Evolutionary conservation across 108 stramenopile species (phyloP), one percentile per base, ranked within the genome.

Genomic region (Pseudonitzschia delicatissima): DNA sequence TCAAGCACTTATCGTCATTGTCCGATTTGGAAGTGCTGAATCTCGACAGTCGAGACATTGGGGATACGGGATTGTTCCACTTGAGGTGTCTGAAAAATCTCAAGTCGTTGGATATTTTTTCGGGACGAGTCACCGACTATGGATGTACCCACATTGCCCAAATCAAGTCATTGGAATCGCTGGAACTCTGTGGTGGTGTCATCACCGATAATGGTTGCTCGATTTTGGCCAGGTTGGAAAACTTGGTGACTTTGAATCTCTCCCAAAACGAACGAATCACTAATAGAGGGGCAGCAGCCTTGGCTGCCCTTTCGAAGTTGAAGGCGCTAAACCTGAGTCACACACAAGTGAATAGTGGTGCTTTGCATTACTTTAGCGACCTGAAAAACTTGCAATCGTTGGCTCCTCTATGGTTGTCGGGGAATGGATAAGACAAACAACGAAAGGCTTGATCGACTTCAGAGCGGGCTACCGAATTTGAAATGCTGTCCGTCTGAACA

Each of bases 261-360:
- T 87, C 92, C 20, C 89, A 93, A 62, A 93, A 93, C 55, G 86
- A 87, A 53, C 67, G 82, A 23, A 93, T 93, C 34, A 87, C 89
- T 2, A 89, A 93, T 63, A 79, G 84, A 2, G 92, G 92, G 15
- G 89, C 87, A 4, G 83, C 86, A 25, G 64, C 83, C 27, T 62
- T 93, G 28, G 86, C 86, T 7, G 78, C 84, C 8, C 78, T 93
- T 0, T 67, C 74, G 47, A 88, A 90, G 17, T 78, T 93, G 36
- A 88, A 86, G 75, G 76, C 82, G 34, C 62, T 93, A 67, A 93
- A 93, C 68, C 65, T 93, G 13, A 86, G 84, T 67, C 81, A 91
- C 48, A 93, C 92, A 20, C 48, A 80, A 62, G 86, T 93, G 31
- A 88, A 77, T 45, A 77, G 81, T 9, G 69, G 62, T 23, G 87